Base-by-base conservation (phyloP, 768 basidiomycete species). In the Pleurotus eryngii region DNA sequence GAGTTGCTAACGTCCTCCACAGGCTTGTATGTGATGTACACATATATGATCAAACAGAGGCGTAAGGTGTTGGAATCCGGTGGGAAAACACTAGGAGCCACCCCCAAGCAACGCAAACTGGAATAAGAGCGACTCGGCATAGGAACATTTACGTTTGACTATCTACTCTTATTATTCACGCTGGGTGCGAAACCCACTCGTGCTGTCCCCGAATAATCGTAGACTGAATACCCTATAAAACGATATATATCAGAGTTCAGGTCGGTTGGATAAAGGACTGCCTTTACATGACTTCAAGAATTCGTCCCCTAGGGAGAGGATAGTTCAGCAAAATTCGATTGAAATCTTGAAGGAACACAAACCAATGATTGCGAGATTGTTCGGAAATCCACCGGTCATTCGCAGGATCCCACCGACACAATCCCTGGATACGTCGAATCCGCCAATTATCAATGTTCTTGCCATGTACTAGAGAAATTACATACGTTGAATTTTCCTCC, bases 211-310 rank as follows among this genome's bases (percentile, higher is more conserved):
- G 79, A 73, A 58, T 86, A 84, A 67, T 87, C 86, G 63, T 78
- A 88, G 22, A 79, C 72, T 4, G 81, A 73, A 64, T 87, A 83
- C 80, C 84, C 84, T 87, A 56, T 26, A 24, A 27, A 9, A 2
- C 24, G 49, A 38, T 30, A 18, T 9, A 12, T 15, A n/a, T 17
- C n/a, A 17, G 51, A 17, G 42, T 37, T 4, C 17, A 22, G 8
- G 12, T 9, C 8, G 39, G 7, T 9, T 38, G 11, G 30, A 35
- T 11, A 35, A 27, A 2, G 2, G 18, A 12, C 24, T 48, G 22
- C 49, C 82, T 65, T 65, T 59, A 84, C 87, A 89, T 8, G 82
- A 85, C 71, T 88, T 89, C 46, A 87, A 65, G 63, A 89, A 87
- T 61, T 77, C 80, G 65, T 80, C 85, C 1, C 83, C 80, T 80